These are phyloP conservation scores for Chaetoceros tenuissimus DNA, from an alignment of 108 stramenopile species.

Conservation along the genomic window DNA sequence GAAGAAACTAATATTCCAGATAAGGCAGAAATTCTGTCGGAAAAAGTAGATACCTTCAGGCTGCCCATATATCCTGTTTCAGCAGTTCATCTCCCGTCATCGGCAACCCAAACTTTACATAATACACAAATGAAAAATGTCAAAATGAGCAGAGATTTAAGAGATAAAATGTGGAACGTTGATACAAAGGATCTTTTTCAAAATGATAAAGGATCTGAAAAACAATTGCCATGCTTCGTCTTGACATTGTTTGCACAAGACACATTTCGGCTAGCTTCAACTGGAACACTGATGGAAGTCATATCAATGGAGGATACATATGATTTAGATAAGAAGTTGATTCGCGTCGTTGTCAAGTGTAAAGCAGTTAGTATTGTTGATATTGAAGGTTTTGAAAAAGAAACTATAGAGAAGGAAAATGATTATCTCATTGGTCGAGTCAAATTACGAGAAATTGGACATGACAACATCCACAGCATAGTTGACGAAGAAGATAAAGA, in stretches of 20 bases:
- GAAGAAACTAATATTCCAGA: no score
- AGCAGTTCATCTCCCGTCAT: conserved; percentile 44
- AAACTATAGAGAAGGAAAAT: conserved; percentile 15
- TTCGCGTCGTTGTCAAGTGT: conserved; percentile 31
- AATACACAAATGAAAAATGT: conserved; percentile 63
- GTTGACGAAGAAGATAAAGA: conserved; percentile 4
- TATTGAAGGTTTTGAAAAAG: conserved; percentile 35
- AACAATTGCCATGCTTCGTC: conserved; percentile 33
- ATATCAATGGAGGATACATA: conserved; percentile 23
- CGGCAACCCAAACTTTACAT: conserved; percentile 15
- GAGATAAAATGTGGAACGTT: no score
- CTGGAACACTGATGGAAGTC: conserved; percentile 51
- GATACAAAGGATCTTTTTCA: no score
- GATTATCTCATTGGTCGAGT: conserved; percentile 23
- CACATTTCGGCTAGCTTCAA: conserved; percentile 49
- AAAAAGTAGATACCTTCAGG: no score
- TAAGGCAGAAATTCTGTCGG: no score
- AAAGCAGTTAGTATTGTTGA: conserved; percentile 41
- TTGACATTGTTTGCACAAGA: conserved; percentile 46
- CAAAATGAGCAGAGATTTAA: conserved; percentile 53
- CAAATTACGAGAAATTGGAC: conserved; percentile 37
- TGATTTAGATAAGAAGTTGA: conserved; percentile 4
- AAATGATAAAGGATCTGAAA: no score
- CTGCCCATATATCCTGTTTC: conserved; percentile 65
- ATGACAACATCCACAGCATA: conserved; percentile 8